A percentile compares a stretch with the other conserved stretches of the same genome.
Conservation (phyloP, 768 basidiomycete genomes). For the Macrolepiota fuliginosa region DNA sequence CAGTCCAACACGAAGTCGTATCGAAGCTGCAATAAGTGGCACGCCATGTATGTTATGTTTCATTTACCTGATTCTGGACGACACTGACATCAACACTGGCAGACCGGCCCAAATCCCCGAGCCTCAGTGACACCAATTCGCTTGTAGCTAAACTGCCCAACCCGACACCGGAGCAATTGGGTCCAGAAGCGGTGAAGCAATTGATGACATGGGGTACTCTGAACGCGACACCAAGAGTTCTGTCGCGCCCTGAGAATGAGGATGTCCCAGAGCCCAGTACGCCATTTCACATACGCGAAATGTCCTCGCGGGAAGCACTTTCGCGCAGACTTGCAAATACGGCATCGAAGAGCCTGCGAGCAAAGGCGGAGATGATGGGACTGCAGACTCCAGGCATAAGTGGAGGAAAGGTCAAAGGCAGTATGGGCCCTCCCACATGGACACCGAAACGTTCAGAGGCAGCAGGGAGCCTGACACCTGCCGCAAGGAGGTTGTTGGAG, state of each 20-base stretch:
- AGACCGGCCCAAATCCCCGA: constrained; percentile 68
- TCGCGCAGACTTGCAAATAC: constrained; percentile 79
- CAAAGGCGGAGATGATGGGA: constrained; percentile 66
- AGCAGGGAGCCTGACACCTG: constrained; percentile 81
- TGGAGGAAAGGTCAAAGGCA: constrained; percentile 37
- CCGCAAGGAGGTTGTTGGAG: constrained; percentile 73
- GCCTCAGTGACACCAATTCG: constrained; percentile 47
- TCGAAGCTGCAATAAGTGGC: constrained; percentile 91
- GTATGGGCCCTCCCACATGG: constrained; percentile 80
- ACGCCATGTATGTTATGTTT: constrained; percentile 68
- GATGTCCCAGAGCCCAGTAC: constrained; percentile 55
- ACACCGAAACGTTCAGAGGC: constrained; percentile 77
- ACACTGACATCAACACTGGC: constrained; percentile 7
- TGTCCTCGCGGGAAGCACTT: constrained; percentile 76
- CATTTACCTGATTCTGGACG: neutral
- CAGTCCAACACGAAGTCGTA: constrained; percentile 87
- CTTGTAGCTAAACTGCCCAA: constrained; percentile 87
- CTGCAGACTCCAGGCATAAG: constrained; percentile 37
- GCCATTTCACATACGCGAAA: constrained; percentile 77
- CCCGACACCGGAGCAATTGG: constrained; percentile 79
- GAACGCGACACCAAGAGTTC: constrained; percentile 85
- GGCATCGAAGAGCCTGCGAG: constrained; percentile 78
- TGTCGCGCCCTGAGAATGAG: constrained; percentile 51
- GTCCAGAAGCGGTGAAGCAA: constrained; percentile 80
- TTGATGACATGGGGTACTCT: constrained; percentile 98